These are phyloP conservation scores for Lachancea sp. DNA, from an alignment of 805 yeast genomes.

Conservation along the genomic window DNA sequence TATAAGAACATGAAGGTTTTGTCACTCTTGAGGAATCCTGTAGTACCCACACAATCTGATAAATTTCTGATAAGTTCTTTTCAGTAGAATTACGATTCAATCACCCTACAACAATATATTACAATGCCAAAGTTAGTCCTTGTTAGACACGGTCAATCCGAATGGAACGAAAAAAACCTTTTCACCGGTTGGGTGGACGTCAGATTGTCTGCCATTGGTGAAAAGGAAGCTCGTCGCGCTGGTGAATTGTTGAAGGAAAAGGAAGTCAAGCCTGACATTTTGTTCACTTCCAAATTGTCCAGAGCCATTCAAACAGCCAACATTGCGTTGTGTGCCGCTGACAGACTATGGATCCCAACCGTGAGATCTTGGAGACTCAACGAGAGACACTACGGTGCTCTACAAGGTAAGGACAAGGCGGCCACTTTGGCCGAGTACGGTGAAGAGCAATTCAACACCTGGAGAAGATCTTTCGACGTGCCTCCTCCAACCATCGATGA, in stretches of 20 bases:
- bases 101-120: not conserved
- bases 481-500: slow-evolving; percentile 90
- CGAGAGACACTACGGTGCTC: slow-evolving; percentile 98
- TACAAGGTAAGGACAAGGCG: slow-evolving; percentile 98
- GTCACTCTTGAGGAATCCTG: too few relatives aligned
- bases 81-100: not conserved
- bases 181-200: slow-evolving; percentile 99
- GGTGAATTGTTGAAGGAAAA: slow-evolving; percentile 88
- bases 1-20: slow-evolving; percentile 1
- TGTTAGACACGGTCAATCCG: slow-evolving; percentile 99
- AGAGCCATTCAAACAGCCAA: slow-evolving; percentile 98
- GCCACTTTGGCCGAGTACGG: slow-evolving; percentile 84
- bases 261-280: slow-evolving; percentile 75
- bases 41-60: not conserved
- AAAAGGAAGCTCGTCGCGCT: slow-evolving; percentile 86
- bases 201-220: slow-evolving; percentile 73
- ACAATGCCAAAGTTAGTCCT: slow-evolving; percentile 66
- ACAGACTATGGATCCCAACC: slow-evolving; percentile 84
- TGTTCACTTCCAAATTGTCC: slow-evolving; percentile 84
- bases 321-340: slow-evolving; percentile 84
- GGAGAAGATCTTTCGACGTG: slow-evolving; percentile 96
- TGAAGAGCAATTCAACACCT: slow-evolving; percentile 85
- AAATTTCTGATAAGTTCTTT: not conserved
- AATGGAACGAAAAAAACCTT: slow-evolving; percentile 96
- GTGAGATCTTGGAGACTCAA: slow-evolving; percentile 96